These are phyloP conservation scores for Trichoderma arundinaceum DNA, from an alignment of 2,329 filamentous ascomycete species.

Conservation along the genomic window DNA sequence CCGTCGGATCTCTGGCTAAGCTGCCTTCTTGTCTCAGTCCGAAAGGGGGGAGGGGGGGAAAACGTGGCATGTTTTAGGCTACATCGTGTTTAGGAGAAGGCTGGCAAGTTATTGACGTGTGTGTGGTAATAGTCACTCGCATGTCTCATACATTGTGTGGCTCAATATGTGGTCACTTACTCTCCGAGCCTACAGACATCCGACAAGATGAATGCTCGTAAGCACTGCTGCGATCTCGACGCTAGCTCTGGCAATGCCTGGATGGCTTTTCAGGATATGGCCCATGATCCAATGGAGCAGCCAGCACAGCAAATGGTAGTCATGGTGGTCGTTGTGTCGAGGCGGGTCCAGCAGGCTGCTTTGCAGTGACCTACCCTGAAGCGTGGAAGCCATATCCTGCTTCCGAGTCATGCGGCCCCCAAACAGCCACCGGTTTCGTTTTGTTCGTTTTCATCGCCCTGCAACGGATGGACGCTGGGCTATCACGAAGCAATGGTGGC, in stretches of 20 bases:
- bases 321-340: too few species aligned
- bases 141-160: background rate
- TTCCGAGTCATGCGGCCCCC: conserved; percentile 1
- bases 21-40: conserved; percentile 28
- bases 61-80: conserved; percentile 26
- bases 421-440: conserved; percentile 1
- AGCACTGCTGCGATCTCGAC: too few species aligned
- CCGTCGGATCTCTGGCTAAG: conserved; percentile 28
- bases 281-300: too few species aligned
- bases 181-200: background rate
- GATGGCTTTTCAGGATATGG: background rate
- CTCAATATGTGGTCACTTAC: background rate
- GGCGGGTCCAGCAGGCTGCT: background rate
- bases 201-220: background rate
- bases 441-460: background rate
- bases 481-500: background rate
- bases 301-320: too few species aligned
- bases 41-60: background rate
- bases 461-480: background rate
- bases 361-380: conserved; percentile 11
- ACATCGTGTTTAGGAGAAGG: conserved; percentile 11
- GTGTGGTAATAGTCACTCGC: background rate
- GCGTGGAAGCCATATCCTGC: background rate
- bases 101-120: background rate
- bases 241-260: background rate